phyloP scores from a whole-genome alignment of 2,329 filamentous ascomycete genomes.

The Colletotrichum paranaense region DNA sequence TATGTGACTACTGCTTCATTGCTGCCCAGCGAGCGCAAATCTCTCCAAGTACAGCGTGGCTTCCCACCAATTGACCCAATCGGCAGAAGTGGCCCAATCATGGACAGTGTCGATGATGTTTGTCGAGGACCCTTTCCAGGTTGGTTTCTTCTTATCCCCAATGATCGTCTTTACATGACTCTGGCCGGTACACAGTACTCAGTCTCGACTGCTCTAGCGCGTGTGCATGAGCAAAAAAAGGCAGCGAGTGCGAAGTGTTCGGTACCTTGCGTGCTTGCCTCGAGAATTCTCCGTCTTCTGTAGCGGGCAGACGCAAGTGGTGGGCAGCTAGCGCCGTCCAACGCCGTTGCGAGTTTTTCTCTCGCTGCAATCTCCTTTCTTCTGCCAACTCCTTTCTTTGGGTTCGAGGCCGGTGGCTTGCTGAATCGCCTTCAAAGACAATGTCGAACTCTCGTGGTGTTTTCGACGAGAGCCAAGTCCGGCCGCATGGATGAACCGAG shows the following conservation, averaged over 20 bases:
- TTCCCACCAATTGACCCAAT: background rate
- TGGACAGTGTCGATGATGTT: background rate
- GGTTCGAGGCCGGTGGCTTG: background rate
- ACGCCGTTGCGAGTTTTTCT: background rate
- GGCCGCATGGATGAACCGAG: background rate
- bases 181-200: background rate
- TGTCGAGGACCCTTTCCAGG: constrained; percentile 7
- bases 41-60: background rate
- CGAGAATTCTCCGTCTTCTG: constrained; percentile 3
- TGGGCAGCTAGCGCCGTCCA: constrained; percentile 1
- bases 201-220: background rate
- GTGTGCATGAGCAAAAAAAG: background rate
- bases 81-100: background rate
- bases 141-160: constrained; percentile 15
- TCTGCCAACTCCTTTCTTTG: background rate
- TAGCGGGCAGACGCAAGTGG: background rate
- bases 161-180: constrained; percentile 28
- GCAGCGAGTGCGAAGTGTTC: background rate
- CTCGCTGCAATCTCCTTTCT: background rate
- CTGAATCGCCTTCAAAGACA: background rate
- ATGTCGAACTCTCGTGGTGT: background rate
- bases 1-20: background rate
- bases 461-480: background rate
- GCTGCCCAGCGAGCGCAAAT: background rate
- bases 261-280: background rate